A percentile compares a stretch with the other conserved stretches of the same genome.
Evolutionary conservation across 2,329 filamentous ascomycete genomes (phyloP).

Genomic region (Macrophomina phaseolina): DNA sequence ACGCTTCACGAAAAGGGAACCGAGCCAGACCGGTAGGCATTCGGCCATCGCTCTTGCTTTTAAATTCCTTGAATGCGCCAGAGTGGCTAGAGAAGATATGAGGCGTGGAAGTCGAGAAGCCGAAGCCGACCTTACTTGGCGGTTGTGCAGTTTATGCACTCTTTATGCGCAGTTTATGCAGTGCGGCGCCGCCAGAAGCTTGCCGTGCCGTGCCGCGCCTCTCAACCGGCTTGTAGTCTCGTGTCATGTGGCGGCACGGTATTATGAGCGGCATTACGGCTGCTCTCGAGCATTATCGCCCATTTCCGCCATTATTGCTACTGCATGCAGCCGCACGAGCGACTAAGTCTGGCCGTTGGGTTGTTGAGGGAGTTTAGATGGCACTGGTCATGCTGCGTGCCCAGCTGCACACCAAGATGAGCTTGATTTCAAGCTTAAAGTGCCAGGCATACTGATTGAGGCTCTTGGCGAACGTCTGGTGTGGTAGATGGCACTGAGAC

Average conservation of each 20-base stretch:
- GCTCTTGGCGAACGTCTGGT: neutral
- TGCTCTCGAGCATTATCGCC: neutral
- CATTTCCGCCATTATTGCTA: neutral
- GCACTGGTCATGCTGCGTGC: neutral
- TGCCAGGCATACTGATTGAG: neutral
- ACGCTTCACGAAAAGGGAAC: neutral
- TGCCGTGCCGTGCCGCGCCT: neutral
- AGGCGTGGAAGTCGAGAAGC: neutral
- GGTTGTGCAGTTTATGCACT: conserved; percentile 1
- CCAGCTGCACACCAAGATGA: neutral
- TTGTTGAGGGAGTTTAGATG: neutral
- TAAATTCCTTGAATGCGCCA: neutral
- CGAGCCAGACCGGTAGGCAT: neutral
- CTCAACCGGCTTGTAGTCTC: neutral
- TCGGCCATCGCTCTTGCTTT: neutral
- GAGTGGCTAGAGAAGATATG: neutral
- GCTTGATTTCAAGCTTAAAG: conserved; percentile 3
- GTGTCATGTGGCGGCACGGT: neutral
- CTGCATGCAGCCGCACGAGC: neutral
- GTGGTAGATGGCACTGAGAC: neutral
- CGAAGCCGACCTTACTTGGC: neutral
- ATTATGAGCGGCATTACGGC: neutral
- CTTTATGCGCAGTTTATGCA: conserved; percentile 2
- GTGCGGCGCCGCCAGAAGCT: neutral
- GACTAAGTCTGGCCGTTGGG: neutral